Conservation (phyloP, 2,329 filamentous ascomycete species). For the Akanthomyces dipterigenus region DNA sequence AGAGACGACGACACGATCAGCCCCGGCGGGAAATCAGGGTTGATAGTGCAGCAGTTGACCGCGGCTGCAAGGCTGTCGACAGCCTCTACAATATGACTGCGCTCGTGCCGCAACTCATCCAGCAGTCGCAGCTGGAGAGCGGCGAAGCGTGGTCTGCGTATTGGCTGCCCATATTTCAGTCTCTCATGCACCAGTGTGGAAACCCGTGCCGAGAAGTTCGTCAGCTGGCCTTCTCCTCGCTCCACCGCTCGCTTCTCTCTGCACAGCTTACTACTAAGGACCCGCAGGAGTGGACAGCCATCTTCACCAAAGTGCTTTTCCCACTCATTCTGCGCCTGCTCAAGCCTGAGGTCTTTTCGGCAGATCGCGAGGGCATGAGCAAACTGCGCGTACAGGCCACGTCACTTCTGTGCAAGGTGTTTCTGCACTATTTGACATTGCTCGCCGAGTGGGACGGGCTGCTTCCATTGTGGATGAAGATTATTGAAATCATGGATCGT, state of each 20-base stretch:
- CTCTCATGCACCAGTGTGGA: conserved; percentile 81
- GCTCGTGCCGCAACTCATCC: conserved; percentile 78
- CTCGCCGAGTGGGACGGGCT: conserved; percentile 82
- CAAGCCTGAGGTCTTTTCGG: conserved; percentile 90
- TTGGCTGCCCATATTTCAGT: conserved; percentile 91
- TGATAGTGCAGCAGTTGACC: conserved; percentile 53
- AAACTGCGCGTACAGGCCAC: conserved; percentile 90
- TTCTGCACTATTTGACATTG: conserved; percentile 84
- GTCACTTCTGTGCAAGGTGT: conserved; percentile 89
- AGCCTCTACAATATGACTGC: conserved; percentile 76
- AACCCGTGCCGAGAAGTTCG: conserved; percentile 93
- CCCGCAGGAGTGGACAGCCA: conserved; percentile 88
- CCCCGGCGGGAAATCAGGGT: conserved; percentile 20
- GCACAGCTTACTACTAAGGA: conserved; percentile 76
- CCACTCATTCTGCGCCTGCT: conserved; percentile 80
- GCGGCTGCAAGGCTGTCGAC: conserved; percentile 73
- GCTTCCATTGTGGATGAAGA: conserved; percentile 85
- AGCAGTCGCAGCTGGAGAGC: conserved; percentile 85
- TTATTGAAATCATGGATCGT: conserved; percentile 90
- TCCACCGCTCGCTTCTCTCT: conserved; percentile 81
- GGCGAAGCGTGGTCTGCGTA: conserved; percentile 94
- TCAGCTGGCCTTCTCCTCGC: conserved; percentile 75
- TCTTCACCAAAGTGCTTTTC: conserved; percentile 90
- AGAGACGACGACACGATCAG: conserved; percentile 28
- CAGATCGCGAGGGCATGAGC: conserved; percentile 87